phyloP scores from a whole-genome alignment of 805 yeast species.

The Tetrapisispora namnaoensis region DNA sequence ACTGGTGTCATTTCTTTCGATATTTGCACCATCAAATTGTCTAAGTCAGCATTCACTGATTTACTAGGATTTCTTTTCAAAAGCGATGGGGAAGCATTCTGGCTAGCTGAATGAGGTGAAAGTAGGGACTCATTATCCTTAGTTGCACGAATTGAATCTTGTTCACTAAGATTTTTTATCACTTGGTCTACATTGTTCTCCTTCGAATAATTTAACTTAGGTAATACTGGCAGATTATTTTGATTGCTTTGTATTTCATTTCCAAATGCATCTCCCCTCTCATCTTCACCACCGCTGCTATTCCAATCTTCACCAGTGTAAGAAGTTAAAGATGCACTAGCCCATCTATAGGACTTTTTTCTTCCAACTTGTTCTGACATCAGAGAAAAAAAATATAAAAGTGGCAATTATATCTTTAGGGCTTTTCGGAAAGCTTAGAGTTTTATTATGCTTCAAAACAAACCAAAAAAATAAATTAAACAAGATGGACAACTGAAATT shows the following conservation, averaged over 20 bases:
- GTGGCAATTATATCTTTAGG: background rate
- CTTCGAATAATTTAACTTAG: slow-evolving; percentile 16
- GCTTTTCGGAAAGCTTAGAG: no score
- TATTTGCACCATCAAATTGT: slow-evolving; percentile 24
- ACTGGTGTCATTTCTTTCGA: slow-evolving; percentile 27
- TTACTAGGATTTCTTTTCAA: slow-evolving; percentile 5
- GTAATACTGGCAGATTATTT: slow-evolving; percentile 19
- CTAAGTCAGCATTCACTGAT: slow-evolving; percentile 22
- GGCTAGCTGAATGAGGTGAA: background rate
- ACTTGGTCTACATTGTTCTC: background rate
- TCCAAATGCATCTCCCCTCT: slow-evolving; percentile 5
- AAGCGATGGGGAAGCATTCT: background rate
- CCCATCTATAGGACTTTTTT: slow-evolving; percentile 35
- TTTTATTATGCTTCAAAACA: no score
- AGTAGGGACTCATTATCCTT: background rate
- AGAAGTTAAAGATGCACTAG: slow-evolving; percentile 31
- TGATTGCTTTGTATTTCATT: background rate
- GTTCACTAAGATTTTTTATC: background rate
- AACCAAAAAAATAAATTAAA: no score
- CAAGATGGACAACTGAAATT: no score
- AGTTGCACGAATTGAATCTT: background rate
- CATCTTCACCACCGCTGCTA: slow-evolving; percentile 17
- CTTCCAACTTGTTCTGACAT: slow-evolving; percentile 28
- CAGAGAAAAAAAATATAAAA: background rate
- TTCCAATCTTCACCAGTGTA: slow-evolving; percentile 37